Conservation (phyloP, 2,329 filamentous ascomycete genomes). For the Trichoderma sp. region DNA sequence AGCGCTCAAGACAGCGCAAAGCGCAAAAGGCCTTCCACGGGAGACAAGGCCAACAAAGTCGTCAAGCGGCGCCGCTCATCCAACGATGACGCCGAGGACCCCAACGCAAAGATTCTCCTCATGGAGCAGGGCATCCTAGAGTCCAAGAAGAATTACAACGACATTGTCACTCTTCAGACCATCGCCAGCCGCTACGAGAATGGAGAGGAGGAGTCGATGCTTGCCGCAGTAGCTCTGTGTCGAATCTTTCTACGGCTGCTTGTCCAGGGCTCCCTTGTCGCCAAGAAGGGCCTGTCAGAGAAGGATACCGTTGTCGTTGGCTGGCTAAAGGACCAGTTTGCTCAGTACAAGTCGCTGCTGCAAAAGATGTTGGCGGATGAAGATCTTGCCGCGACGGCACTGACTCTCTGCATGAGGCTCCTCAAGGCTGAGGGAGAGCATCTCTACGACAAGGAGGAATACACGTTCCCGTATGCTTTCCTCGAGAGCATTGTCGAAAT, state of each 20-base stretch:
- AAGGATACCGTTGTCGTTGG: conserved; percentile 73
- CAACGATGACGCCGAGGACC: conserved; percentile 52
- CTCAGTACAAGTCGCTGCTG: conserved; percentile 69
- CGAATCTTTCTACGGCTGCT: conserved; percentile 83
- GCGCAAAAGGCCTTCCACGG: conserved; percentile 53
- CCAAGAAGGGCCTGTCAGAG: conserved; percentile 66
- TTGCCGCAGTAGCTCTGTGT: conserved; percentile 80
- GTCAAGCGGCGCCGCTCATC: conserved; percentile 57
- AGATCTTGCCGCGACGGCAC: conserved; percentile 66
- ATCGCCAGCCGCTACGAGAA: conserved; percentile 52
- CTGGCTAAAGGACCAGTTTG: conserved; percentile 77
- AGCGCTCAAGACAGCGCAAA: conserved; percentile 45
- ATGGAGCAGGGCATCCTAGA: conserved; percentile 82
- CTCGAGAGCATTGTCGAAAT: conserved; percentile 66
- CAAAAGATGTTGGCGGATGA: conserved; percentile 63
- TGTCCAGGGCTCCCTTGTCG: conserved; percentile 69
- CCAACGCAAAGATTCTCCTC: conserved; percentile 67
- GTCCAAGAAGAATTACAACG: conserved; percentile 89
- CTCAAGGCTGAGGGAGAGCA: conserved; percentile 76
- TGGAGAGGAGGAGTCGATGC: conserved; percentile 57
- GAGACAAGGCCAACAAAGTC: conserved; percentile 36
- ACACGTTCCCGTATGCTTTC: conserved; percentile 69
- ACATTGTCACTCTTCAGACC: conserved; percentile 73
- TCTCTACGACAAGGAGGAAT: conserved; percentile 61
- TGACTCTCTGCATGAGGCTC: conserved; percentile 81